Base-by-base conservation (phyloP, 352 stramenopile genomes). In the Globisporangium mamillatum region DNA sequence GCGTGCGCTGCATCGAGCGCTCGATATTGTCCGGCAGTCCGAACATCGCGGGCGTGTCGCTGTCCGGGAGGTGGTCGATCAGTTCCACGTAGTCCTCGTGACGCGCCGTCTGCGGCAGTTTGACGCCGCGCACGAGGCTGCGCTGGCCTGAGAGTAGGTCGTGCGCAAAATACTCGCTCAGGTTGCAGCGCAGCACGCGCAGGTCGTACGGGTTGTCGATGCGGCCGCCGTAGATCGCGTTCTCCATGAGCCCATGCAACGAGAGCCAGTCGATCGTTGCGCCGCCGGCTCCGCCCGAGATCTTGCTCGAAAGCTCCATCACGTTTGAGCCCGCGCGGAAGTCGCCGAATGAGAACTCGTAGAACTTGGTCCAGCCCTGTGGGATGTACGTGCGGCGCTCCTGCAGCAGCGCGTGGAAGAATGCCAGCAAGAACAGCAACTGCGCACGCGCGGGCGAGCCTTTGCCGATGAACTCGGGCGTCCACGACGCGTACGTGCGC, bases 291-390 rank as follows among this genome's bases (percentile, higher is more conserved):
- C 71, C 67, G 41, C 44, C 18, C 18, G 44, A 10, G 1, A 73
- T 80, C n/a, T 86, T 78, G 34, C 82, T 86, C 8, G 79, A 75
- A 4, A 89, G 73, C 60, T 96, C 86, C 75, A 98, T 95, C 12
- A 98, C 87, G 63, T 97, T 96, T 0, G 86, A 81, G 6, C 93
- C 95, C 20, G 93, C 94, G n/a, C 93, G 92, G 63, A 98, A 91
- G 68, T 98, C 95, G 1, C 92, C 94, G 53, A 97, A 95, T 16
- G 89, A 97, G 70, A 98, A 98, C 74, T 98, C 95, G 79, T 98
- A 98, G 58, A 97, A 96, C 65, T 98, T 98, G 27, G 93, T 98
- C 95, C 95, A 99, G 24, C 96, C 95, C 72, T 98, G 95, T 4
- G 94, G 96, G 50, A 98, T 96, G 70, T 97, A 99, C 27, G 86